A percentile compares a stretch with the other conserved stretches of the same genome.
These are phyloP conservation scores for Breviolum minutum DNA, from an alignment of 73 alveolate genomes.

Conservation along the genomic window DNA sequence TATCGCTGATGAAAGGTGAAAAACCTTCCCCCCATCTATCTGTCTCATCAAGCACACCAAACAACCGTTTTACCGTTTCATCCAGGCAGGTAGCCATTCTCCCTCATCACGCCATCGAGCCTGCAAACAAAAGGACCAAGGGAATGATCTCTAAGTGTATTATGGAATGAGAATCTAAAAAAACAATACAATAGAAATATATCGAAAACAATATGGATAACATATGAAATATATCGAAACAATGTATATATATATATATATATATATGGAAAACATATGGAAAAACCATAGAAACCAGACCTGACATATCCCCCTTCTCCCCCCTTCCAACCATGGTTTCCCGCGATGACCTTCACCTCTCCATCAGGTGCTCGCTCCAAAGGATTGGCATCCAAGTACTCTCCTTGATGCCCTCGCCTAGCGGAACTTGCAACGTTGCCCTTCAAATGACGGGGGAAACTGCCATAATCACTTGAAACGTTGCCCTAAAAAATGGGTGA, in stretches of 20 bases:
- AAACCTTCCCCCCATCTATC: not conserved
- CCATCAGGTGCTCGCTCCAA: constrained; percentile 93
- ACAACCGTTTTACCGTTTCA: not conserved
- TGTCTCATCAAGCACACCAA: not conserved
- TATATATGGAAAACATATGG: not conserved
- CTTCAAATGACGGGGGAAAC: not conserved
- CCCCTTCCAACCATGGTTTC: not conserved
- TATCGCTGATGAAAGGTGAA: too few species aligned
- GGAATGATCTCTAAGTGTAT: not conserved
- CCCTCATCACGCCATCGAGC: constrained; percentile 94
- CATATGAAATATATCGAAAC: not conserved
- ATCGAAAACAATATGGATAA: not conserved
- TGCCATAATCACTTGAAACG: too few species aligned
- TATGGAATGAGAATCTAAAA: not conserved
- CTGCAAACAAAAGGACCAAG: not conserved
- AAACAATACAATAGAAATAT: not conserved
- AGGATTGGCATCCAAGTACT: constrained; percentile 79
- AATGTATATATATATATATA: not conserved
- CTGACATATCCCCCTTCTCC: not conserved
- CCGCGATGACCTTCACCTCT: constrained; percentile 59
- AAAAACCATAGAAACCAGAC: not conserved
- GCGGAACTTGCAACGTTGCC: not conserved
- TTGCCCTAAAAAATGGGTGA: too few species aligned
- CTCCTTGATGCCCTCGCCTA: constrained; percentile 93
- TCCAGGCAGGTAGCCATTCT: constrained; percentile 44